Conservation (phyloP, 2,329 filamentous ascomycete genomes). For the Fusarium nematophilum region DNA sequence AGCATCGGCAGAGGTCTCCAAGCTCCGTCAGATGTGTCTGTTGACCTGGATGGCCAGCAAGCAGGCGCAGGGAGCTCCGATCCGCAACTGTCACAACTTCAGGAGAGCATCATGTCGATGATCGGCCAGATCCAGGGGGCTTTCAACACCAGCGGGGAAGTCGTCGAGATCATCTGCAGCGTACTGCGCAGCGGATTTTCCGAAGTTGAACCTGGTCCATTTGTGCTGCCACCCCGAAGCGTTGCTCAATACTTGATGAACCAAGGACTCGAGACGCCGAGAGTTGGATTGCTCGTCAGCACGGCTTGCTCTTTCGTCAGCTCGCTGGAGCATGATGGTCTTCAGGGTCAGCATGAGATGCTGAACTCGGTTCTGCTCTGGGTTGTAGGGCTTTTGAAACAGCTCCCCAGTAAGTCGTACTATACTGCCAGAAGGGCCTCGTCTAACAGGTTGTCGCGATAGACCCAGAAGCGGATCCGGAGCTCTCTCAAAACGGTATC, state of each 20-base stretch:
- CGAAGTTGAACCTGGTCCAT: constrained; percentile 79
- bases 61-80: constrained; percentile 7
- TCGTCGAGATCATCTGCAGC: constrained; percentile 77
- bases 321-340: constrained; percentile 62
- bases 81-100: constrained; percentile 49
- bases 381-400: constrained; percentile 70
- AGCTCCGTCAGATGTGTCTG: constrained; percentile 71
- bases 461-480: constrained; percentile 75
- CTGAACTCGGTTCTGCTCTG: constrained; percentile 68
- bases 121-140: constrained; percentile 60
- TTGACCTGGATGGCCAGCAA: constrained; percentile 71
- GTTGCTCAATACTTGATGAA: constrained; percentile 75
- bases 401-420: constrained; percentile 64
- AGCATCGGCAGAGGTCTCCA: constrained; percentile 80
- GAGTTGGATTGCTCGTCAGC: constrained; percentile 75
- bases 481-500: constrained; percentile 78
- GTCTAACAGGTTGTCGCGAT: constrained; percentile 47
- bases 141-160: constrained; percentile 72
- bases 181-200: constrained; percentile 80
- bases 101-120: constrained; percentile 60
- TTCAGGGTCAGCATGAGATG: constrained; percentile 58
- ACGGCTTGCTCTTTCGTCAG: constrained; percentile 78
- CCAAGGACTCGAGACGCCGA: constrained; percentile 69
- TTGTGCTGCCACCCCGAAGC: constrained; percentile 75
- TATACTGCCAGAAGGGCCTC: not conserved